Conservation (phyloP, 2,329 filamentous ascomycete species). For the Aspergillus chevalieri region DNA sequence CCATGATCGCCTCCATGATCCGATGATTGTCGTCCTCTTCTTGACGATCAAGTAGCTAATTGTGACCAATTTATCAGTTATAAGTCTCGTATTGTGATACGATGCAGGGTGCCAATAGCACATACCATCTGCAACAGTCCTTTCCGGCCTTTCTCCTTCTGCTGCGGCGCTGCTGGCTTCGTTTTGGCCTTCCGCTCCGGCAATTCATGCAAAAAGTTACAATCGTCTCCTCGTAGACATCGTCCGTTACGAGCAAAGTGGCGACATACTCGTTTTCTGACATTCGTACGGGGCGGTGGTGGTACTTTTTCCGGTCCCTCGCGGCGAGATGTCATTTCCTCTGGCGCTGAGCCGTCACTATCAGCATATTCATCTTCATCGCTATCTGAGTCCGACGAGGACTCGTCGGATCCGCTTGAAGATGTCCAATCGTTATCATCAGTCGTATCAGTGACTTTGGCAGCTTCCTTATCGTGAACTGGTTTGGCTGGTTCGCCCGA, state of each 20-base stretch:
- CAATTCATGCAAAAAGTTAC: conserved; percentile 38
- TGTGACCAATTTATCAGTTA: conserved; percentile 2
- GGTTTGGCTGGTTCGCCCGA: not conserved
- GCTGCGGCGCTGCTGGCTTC: conserved; percentile 11
- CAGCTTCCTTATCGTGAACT: not conserved
- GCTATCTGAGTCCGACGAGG: conserved; percentile 18
- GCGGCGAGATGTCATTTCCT: conserved; percentile 36
- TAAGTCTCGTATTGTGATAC: not conserved
- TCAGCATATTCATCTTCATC: conserved; percentile 8
- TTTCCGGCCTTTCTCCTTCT: conserved; percentile 29
- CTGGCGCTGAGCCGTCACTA: conserved; percentile 31
- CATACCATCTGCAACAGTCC: conserved; percentile 40
- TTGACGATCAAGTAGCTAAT: conserved; percentile 38
- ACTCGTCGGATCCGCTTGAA: conserved; percentile 29
- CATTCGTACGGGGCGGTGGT: conserved; percentile 31
- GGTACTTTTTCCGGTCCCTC: conserved; percentile 35
- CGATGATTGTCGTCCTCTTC: conserved; percentile 37
- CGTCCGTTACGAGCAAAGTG: conserved; percentile 37
- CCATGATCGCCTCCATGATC: conserved; percentile 38
- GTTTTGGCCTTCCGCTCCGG: conserved; percentile 22
- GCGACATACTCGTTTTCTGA: conserved; percentile 30
- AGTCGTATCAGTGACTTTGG: conserved; percentile 7
- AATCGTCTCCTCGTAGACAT: conserved; percentile 38
- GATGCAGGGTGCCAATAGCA: conserved; percentile 2
- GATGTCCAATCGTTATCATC: conserved; percentile 34